Conservation (phyloP, 768 basidiomycete genomes). For the Agaricus sinodeliciosus region DNA sequence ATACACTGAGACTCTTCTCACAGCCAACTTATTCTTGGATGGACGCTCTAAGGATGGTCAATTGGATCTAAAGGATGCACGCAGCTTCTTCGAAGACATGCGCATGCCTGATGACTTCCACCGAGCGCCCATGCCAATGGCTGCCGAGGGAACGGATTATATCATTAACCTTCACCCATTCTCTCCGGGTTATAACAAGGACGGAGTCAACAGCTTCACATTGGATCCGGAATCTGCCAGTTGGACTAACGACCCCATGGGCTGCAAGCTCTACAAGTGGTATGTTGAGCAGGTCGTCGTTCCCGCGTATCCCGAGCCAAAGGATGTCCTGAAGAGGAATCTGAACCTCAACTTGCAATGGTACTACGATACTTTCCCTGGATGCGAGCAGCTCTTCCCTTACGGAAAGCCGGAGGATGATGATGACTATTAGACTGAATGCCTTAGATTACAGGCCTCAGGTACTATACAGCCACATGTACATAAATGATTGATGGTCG, state of each 20-base stretch:
- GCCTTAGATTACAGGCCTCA: no score
- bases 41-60: constrained; percentile 12
- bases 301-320: constrained; percentile 17
- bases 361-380: constrained; percentile 5
- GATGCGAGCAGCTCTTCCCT: constrained; percentile 12
- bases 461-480: no score
- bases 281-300: constrained; percentile 13
- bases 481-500: no score
- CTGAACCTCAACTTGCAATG: constrained; percentile 13
- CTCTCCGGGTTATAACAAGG: constrained; percentile 13
- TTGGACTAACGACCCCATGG: background rate
- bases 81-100: constrained; percentile 15
- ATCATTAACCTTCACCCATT: constrained; percentile 8
- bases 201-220: constrained; percentile 13
- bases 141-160: background rate
- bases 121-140: constrained; percentile 7
- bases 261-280: constrained; percentile 13
- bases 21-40: constrained; percentile 15
- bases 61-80: constrained; percentile 12
- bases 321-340: constrained; percentile 7
- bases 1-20: constrained; percentile 14
- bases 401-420: constrained; percentile 2
- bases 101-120: constrained; percentile 15
- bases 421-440: no score
- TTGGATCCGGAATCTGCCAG: constrained; percentile 10